A percentile compares a stretch with the other conserved stretches of the same genome.
These are phyloP conservation scores for Neonectria hederae DNA, from an alignment of 2,329 filamentous ascomycete species.

Conservation along the genomic window DNA sequence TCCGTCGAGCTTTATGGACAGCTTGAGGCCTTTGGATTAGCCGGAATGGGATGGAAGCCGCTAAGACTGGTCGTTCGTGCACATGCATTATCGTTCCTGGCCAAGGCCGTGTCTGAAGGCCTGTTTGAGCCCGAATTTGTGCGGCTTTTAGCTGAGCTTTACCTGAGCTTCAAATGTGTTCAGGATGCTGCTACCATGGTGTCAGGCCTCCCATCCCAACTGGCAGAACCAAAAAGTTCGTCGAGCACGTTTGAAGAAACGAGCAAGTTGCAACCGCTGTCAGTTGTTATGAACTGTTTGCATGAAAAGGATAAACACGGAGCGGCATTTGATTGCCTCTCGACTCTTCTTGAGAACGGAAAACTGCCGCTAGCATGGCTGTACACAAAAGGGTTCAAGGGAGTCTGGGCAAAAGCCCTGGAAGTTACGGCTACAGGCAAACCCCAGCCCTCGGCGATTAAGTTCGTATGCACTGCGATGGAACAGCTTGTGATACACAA, in stretches of 20 bases:
- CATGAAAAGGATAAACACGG: slow-evolving; percentile 16
- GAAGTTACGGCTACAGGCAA: slow-evolving; percentile 36
- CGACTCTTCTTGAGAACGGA: slow-evolving; percentile 30
- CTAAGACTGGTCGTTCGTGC: slow-evolving; percentile 46
- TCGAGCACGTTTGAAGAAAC: slow-evolving; percentile 30
- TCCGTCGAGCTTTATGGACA: slow-evolving; percentile 48
- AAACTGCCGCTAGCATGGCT: slow-evolving; percentile 39
- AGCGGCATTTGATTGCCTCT: slow-evolving; percentile 37
- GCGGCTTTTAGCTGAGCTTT: slow-evolving; percentile 44
- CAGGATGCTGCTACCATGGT: slow-evolving; percentile 44
- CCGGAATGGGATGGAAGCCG: slow-evolving; percentile 46
- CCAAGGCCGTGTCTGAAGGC: slow-evolving; percentile 43
- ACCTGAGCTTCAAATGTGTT: slow-evolving; percentile 37
- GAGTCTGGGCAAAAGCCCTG: slow-evolving; percentile 40
- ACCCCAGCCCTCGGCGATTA: slow-evolving; percentile 32
- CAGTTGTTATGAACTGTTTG: slow-evolving; percentile 29
- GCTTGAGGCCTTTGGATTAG: slow-evolving; percentile 46
- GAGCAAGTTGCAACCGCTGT: slow-evolving; percentile 35
- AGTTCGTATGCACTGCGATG: slow-evolving; percentile 40
- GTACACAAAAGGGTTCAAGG: slow-evolving; percentile 36
- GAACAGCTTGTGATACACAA: slow-evolving; percentile 32
- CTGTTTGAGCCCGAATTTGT: slow-evolving; percentile 44
- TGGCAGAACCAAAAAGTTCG: slow-evolving; percentile 30
- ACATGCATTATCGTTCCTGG: slow-evolving; percentile 44
- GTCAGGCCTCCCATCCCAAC: slow-evolving; percentile 23